Percentiles rank a stretch among this genome's conserved stretches.
phyloP scores from a whole-genome alignment of 2,329 filamentous ascomycete genomes.

The Tolypocladium paradoxum region DNA sequence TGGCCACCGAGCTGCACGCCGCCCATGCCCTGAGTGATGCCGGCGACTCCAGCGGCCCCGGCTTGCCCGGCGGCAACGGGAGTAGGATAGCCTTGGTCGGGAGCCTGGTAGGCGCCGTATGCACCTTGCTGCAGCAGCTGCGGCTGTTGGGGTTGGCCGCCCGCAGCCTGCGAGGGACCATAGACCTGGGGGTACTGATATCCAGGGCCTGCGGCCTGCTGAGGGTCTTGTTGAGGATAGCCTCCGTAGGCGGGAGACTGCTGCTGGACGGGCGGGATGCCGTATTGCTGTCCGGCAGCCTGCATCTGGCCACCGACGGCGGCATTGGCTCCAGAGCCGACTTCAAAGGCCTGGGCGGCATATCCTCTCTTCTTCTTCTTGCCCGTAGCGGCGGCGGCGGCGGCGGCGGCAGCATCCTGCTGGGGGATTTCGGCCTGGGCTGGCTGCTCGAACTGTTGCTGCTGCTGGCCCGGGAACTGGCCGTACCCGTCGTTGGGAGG shows the following conservation, averaged over 20 bases:
- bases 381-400: constrained; percentile 33
- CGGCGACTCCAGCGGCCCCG: constrained; percentile 44
- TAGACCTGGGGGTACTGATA: constrained; percentile 35
- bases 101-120: constrained; percentile 24
- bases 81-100: constrained; percentile 54
- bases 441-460: constrained; percentile 31
- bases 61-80: constrained; percentile 25
- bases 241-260: constrained; percentile 42
- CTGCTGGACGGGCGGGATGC: constrained; percentile 30
- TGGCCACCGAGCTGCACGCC: constrained; percentile 65
- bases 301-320: constrained; percentile 35
- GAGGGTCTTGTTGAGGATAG: constrained; percentile 43
- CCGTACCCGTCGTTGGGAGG: constrained; percentile 45
- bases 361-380: constrained; percentile 92
- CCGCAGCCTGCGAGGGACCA: constrained; percentile 28
- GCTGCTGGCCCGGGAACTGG: constrained; percentile 33
- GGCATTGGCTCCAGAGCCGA: constrained; percentile 79
- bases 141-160: constrained; percentile 5
- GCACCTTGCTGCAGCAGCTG: constrained; percentile 26
- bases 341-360: constrained; percentile 89
- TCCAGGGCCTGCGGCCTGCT: constrained; percentile 24
- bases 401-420: constrained; percentile 9
- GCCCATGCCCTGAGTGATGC: constrained; percentile 75
- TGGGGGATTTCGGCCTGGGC: constrained; percentile 20
- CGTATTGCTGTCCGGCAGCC: constrained; percentile 32